Conservation (phyloP, 139 green algal genomes). For the Diplosphaera chodatii region DNA sequence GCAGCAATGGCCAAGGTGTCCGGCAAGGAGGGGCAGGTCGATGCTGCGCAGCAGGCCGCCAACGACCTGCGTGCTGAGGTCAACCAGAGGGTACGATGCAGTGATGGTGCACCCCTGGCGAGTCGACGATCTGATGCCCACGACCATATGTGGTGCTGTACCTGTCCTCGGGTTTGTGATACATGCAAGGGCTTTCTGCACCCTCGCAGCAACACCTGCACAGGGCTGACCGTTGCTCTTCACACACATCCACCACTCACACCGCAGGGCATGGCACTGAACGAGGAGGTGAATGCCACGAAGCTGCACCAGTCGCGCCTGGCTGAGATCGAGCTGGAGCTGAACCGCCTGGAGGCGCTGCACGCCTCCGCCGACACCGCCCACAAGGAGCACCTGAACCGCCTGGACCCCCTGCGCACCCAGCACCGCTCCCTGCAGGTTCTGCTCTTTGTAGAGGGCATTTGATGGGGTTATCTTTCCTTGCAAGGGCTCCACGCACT, state of each 20-base stretch:
- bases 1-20: neutral
- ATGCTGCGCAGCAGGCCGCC: neutral
- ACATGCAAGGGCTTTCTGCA: no score
- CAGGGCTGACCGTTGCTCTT: no score
- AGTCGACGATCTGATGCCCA: no score
- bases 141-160: no score
- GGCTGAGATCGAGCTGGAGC: neutral
- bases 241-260: no score
- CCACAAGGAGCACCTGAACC: neutral
- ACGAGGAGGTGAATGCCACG: neutral
- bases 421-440: neutral
- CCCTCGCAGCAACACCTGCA: no score
- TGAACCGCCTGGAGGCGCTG: neutral
- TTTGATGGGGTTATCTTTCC: no score
- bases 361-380: neutral
- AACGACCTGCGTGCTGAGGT: neutral
- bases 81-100: neutral
- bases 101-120: no score
- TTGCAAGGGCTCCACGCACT: no score
- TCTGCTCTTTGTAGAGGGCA: no score
- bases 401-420: neutral
- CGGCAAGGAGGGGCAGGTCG: neutral
- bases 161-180: no score
- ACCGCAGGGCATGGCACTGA: neutral
- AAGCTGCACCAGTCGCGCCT: neutral